Evolutionary conservation across 495 filamentous ascomycete genomes (phyloP), one percentile per base, ranked within the genome.

Genomic region (Xylaria telfairii): DNA sequence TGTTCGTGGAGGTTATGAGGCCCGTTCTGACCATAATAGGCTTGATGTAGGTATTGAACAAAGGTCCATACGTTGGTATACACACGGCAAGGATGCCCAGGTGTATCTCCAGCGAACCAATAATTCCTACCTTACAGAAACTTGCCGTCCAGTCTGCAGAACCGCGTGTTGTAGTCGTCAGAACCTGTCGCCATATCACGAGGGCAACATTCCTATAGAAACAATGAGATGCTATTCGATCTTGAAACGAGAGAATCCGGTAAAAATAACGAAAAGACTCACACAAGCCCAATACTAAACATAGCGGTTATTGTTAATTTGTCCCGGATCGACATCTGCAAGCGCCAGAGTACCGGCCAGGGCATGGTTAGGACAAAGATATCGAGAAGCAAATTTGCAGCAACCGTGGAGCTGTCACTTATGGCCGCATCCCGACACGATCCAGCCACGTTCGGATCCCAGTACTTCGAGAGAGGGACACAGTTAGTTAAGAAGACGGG

Each of bases 331-430:
- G 70, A 79, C 71, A 85, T 78, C 26, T 79, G 75, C 53, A 85
- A 68, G 1, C 64, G 60, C 79, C 81, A 84, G 44, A 84, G 77
- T 2, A 82, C 76, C 15, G 73, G 72, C 42, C 82, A 73, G 4
- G 82, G 82, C 21, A 84, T 62, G 2, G 80, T n/a, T 34, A 84
- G 75, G 71, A 84, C 81, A 26, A 69, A 44, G 17, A 83, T 39
- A 65, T 84, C 81, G 19, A 81, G 80, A n/a, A 80, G 46, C 30
- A 83, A 68, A 67, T 84, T 80, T 26, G 81, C 70, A n/a, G 73
- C 74, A 26, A 79, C 77, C 1, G 81, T 83, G 15, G 69, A 74
- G n/a, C 42, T 54, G 39, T 72, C 70, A 32, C 49, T 41, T 26
- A 64, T 64, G 17, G 65, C 13, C 21, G 67, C 24, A 34, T 69